Evolutionary conservation across 2,329 filamentous ascomycete species (phyloP).

Genomic region (Epichloe festucae): DNA sequence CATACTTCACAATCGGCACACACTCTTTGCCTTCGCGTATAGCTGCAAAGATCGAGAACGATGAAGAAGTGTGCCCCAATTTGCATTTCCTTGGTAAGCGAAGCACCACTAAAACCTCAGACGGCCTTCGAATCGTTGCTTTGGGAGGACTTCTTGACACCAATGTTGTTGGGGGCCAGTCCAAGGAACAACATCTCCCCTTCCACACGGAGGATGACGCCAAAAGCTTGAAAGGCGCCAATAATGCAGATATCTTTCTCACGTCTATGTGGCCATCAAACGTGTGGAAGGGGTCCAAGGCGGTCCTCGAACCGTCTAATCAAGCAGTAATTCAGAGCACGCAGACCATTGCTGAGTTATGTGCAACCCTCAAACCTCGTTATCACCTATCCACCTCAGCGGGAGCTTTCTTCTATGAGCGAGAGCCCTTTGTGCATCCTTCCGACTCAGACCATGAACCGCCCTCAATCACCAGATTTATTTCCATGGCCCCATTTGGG

Average conservation of each 20-base stretch:
- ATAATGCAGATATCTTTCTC: conserved; percentile 73
- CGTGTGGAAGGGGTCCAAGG: conserved; percentile 56
- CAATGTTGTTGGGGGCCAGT: conserved; percentile 46
- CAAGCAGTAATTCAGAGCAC: conserved; percentile 38
- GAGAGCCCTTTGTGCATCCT: conserved; percentile 80
- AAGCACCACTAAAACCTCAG: conserved; percentile 75
- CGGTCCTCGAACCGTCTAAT: conserved; percentile 40
- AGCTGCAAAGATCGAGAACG: conserved; percentile 58
- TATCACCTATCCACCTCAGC: conserved; percentile 75
- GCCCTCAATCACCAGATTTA: conserved; percentile 67
- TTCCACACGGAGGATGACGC: conserved; percentile 68
- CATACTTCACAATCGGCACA: conserved; percentile 78
- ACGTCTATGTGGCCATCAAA: conserved; percentile 75
- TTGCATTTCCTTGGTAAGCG: conserved; percentile 82
- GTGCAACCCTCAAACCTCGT: conserved; percentile 66
- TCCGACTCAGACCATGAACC: conserved; percentile 31
- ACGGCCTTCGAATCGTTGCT: conserved; percentile 77
- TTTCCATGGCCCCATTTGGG: conserved; percentile 70
- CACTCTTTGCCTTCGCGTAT: conserved; percentile 58
- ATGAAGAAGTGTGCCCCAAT: conserved; percentile 74
- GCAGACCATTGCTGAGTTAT: conserved; percentile 67
- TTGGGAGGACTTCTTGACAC: conserved; percentile 63
- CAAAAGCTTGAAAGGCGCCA: conserved; percentile 60
- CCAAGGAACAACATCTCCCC: conserved; percentile 62
- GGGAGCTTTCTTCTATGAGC: conserved; percentile 62